Evolutionary conservation across 1,284 basidiomycete species (phyloP), one percentile per base, ranked within the genome.

Genomic region (Apiotrichum mycotoxinovorans): DNA sequence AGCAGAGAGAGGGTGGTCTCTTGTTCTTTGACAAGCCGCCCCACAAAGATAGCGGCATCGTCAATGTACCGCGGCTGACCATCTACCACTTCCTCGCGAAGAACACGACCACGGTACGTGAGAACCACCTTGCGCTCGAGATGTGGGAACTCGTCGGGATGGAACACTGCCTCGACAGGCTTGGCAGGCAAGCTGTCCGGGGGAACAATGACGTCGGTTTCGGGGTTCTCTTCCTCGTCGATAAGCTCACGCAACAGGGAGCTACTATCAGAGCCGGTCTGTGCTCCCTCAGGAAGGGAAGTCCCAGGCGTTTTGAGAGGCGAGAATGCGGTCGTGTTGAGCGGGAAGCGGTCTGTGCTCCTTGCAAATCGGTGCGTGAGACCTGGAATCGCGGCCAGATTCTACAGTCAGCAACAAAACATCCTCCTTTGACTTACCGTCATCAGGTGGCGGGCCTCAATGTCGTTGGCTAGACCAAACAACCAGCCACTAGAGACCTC

Each of bases 11-110:
- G 25, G 4, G 61, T 25, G 0, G 61, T 68, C 54, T 74, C 71
- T 8, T 54, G n/a, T 1, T 49, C 57, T 54, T 70, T 71, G 44
- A 57, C 58, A 2, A 73, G 53, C 3, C 64, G 40, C 2, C 69
- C 64, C 2, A 74, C 67, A 45, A 66, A 69, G 23, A 74, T 47
- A 1, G 70, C 72, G 1, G 60, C 37, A 27, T 70, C 65, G 55
- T 74, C 72, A 23, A 64, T 51, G 51, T 60, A 72, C 4, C 54
- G 51, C 0, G 56, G 46, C 9, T 51, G 55, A 4, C 57, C 65
- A 18, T 52, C 42, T 2, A 43, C 26, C 0, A 45, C 11, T 33
- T 67, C 64, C 35, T 69, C 60, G 0, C 59, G 52, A 1, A 71
- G 43, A 5, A 51, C 40, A 11, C 71, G 56, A 7, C 71, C 71